Evolutionary conservation across 208 protist species (phyloP), one percentile per base, ranked within the genome.

Genomic region (Tritrichomonas foetus): DNA sequence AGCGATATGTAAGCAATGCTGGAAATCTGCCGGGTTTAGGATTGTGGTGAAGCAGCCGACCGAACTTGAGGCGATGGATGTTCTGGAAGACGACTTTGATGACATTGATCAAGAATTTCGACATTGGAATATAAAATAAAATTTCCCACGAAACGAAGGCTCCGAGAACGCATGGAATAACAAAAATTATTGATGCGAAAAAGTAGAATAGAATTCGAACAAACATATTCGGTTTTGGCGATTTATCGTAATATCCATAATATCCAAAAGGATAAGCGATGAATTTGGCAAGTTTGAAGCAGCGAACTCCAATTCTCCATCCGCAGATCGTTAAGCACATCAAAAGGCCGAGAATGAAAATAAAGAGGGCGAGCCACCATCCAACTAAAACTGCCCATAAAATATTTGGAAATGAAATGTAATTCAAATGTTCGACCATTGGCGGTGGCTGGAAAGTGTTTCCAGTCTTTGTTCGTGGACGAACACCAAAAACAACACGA

Each of bases 121-220:
- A 33, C 74, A 82, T 82, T n/a, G 74, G 74, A 25, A 82, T 82
- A 41, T 82, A 82, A 39, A 82, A 82, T 47, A 82, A n/a, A 20
- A 82, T 20, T 27, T 82, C 74, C 74, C 74, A 82, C 1, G 74
- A 82, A 41, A 82, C 14, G 14, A 27, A 47, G 14, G 50, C n/a
- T 2, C 33, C 33, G 9, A 82, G 0, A 30, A 82, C 11, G 0
- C 33, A 27, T 14, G 74, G 74, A 41, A 82, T 82, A 27, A 41
- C 33, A 50, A 82, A 47, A 3, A 82, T 47, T n/a, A 82, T 82
- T 36, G 74, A 82, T 50, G 74, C 74, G 41, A 82, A 82, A 82
- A 82, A 16, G 41, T 82, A 82, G 41, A 82, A 82, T 82, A 82
- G n/a, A n/a, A 44, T 50, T 50, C 74, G 30, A 47, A 30, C 39